Percentiles rank a stretch among this genome's conserved stretches.
phyloP scores from a whole-genome alignment of 768 basidiomycete species.

The Baorangia bicolor region DNA sequence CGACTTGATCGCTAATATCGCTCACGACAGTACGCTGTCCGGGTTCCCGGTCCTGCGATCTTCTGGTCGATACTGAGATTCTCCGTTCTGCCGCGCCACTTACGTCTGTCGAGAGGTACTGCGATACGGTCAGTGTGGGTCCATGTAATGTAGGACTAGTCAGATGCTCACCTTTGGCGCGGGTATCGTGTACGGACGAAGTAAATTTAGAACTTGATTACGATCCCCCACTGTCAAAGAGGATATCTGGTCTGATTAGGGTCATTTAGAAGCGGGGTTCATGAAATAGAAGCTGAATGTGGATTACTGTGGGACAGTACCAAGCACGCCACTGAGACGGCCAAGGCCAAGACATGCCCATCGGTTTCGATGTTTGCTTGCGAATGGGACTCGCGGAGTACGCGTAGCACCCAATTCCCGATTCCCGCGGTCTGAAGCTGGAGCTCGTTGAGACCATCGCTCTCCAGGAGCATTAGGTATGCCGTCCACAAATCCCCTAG shows the following conservation, averaged over 20 bases:
- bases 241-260: slow-evolving; percentile 39
- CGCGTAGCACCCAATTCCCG: slow-evolving; percentile 26
- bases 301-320: slow-evolving; percentile 38
- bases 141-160: neutral
- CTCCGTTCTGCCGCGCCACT: slow-evolving; percentile 22
- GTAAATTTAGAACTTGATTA: slow-evolving; percentile 40
- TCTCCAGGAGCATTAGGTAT: slow-evolving; percentile 62
- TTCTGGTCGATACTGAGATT: slow-evolving; percentile 20
- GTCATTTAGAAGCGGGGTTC: slow-evolving; percentile 25
- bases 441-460: slow-evolving; percentile 45
- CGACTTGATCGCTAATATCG: slow-evolving; percentile 10
- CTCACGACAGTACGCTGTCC: neutral
- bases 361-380: slow-evolving; percentile 5
- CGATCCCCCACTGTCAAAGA: slow-evolving; percentile 38
- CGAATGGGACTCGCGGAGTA: slow-evolving; percentile 21
- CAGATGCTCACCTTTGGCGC: slow-evolving; percentile 29
- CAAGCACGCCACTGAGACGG: slow-evolving; percentile 34
- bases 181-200: slow-evolving; percentile 41
- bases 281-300: slow-evolving; percentile 24
- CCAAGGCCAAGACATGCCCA: slow-evolving; percentile 24
- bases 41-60: slow-evolving; percentile 23
- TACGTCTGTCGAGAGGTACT: slow-evolving; percentile 27
- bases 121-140: slow-evolving; percentile 21
- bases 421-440: slow-evolving; percentile 46
- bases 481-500: slow-evolving; percentile 54